Evolutionary conservation across 768 basidiomycete genomes (phyloP).

Genomic region (Hericium alpestre): DNA sequence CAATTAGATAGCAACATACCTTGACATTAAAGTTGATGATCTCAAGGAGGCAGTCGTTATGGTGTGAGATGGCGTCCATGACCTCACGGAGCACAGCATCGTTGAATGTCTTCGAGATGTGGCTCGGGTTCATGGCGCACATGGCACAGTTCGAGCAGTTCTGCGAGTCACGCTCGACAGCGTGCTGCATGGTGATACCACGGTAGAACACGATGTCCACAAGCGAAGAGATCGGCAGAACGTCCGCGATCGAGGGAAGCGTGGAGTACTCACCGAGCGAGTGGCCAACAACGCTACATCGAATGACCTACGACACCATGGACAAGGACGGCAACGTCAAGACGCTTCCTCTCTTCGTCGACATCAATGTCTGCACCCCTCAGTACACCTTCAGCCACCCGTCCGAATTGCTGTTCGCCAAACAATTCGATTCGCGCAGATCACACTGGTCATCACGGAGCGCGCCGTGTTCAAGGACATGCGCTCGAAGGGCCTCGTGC

Average conservation of each 20-base stretch:
- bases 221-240: constrained; percentile 87
- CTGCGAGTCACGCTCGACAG: constrained; percentile 88
- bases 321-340: constrained; percentile 94
- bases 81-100: constrained; percentile 95
- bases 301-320: constrained; percentile 98
- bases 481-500: constrained; percentile 91
- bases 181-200: constrained; percentile 99
- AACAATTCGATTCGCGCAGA: constrained; percentile 98
- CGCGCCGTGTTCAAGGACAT: constrained; percentile 98
- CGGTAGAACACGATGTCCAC: constrained; percentile 99
- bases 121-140: constrained; percentile 98
- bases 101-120: constrained; percentile 88
- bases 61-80: constrained; percentile 77
- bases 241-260: constrained; percentile 93
- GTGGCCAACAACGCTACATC: constrained; percentile 99
- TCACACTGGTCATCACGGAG: constrained; percentile 95
- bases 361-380: constrained; percentile 89
- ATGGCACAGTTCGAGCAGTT: constrained; percentile 96
- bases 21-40: constrained; percentile 97
- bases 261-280: constrained; percentile 98
- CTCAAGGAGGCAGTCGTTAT: constrained; percentile 78
- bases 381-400: constrained; percentile 99
- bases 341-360: constrained; percentile 90
- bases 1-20: constrained; percentile 30
- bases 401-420: constrained; percentile 89